These are phyloP conservation scores for Aegilops tauschii DNA, from an alignment of 176 grass and related monocot genomes.

Conservation along the genomic window DNA sequence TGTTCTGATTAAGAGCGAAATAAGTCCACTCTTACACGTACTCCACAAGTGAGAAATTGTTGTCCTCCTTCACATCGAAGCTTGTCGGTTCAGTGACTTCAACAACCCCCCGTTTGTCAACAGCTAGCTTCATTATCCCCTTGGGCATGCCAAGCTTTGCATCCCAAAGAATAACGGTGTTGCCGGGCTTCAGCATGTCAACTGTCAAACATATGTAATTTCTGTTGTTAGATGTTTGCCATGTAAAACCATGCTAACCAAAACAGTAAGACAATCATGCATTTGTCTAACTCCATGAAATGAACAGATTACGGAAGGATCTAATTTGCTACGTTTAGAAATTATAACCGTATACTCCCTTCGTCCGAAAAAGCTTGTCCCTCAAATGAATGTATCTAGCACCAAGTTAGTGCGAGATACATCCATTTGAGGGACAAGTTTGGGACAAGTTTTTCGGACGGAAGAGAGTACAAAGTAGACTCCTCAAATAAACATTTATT, in stretches of 20 bases:
- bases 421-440: no score
- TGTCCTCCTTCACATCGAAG: slow-evolving; percentile 76
- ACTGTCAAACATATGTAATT: slow-evolving; percentile 34
- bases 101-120: slow-evolving; percentile 74
- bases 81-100: slow-evolving; percentile 62
- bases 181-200: slow-evolving; percentile 60
- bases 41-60: slow-evolving; percentile 71
- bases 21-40: slow-evolving; percentile 56
- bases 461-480: no score
- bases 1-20: neutral
- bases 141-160: slow-evolving; percentile 90
- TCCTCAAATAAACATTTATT: no score
- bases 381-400: no score
- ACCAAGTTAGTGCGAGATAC: no score
- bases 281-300: neutral
- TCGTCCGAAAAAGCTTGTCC: no score
- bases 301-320: no score
- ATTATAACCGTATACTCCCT: no score
- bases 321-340: no score
- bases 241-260: neutral
- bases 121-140: slow-evolving; percentile 76
- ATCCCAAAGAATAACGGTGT: slow-evolving; percentile 71
- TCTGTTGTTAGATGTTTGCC: slow-evolving; percentile 12
- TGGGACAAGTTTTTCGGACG: no score
- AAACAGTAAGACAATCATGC: neutral